phyloP scores from a whole-genome alignment of 2,329 filamentous ascomycete genomes.

The Penicillium sp. region DNA sequence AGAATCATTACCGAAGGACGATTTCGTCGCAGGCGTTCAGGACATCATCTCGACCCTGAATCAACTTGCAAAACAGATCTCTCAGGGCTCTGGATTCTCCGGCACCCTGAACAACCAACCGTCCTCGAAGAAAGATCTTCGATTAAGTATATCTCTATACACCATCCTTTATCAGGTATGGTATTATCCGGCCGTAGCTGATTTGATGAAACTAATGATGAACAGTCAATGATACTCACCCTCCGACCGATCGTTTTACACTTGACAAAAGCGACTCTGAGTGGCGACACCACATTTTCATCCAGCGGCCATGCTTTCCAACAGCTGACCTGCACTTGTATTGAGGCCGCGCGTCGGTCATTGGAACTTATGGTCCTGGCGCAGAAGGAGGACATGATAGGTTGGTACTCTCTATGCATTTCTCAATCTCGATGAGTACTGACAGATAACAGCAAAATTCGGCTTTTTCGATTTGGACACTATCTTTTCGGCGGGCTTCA shows the following conservation, averaged over 20 bases:
- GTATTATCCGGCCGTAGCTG: not conserved
- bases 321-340: slow-evolving; percentile 8
- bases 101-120: not conserved
- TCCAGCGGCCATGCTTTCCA: not conserved
- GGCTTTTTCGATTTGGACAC: slow-evolving; percentile 14
- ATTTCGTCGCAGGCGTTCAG: slow-evolving; percentile 2
- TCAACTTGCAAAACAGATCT: slow-evolving; percentile 1
- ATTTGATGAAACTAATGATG: not conserved
- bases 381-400: slow-evolving; percentile 6
- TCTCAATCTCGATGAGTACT: not conserved
- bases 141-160: slow-evolving; percentile 5
- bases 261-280: slow-evolving; percentile 4
- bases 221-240: slow-evolving; percentile 10
- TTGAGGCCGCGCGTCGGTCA: slow-evolving; percentile 9
- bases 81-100: not conserved
- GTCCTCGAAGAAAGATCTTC: slow-evolving; percentile 1
- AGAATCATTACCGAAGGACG: slow-evolving; percentile 1
- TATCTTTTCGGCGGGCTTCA: slow-evolving; percentile 11
- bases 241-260: slow-evolving; percentile 5
- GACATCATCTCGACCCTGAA: slow-evolving; percentile 6
- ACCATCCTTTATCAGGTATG: slow-evolving; percentile 10
- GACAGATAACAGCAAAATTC: slow-evolving; percentile 10
- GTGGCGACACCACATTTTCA: slow-evolving; percentile 4
- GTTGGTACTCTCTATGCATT: not conserved
- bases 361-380: slow-evolving; percentile 6